Conservation (phyloP, 1,284 basidiomycete genomes). For the Malassezia slooffiae region DNA sequence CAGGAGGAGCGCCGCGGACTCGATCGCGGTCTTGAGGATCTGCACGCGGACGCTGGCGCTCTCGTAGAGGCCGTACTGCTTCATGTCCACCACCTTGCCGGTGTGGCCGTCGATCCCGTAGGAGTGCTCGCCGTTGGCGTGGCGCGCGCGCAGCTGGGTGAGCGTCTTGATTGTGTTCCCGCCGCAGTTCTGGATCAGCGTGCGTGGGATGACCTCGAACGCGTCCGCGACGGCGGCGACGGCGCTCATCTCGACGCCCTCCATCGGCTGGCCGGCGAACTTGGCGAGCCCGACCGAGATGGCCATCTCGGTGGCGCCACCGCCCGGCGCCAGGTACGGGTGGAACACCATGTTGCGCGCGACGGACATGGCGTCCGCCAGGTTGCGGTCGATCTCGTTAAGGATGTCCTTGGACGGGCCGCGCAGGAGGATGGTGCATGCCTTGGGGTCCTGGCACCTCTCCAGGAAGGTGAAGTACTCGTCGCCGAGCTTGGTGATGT, state of each 20-base stretch:
- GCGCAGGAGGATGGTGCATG: slow-evolving; percentile 95
- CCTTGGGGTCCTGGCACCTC: slow-evolving; percentile 82
- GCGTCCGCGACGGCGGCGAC: slow-evolving; percentile 87
- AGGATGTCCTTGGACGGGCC: slow-evolving; percentile 96
- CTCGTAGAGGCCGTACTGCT: slow-evolving; percentile 82
- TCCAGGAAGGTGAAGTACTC: slow-evolving; percentile 98
- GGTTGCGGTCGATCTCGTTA: slow-evolving; percentile 93
- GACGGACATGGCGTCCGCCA: slow-evolving; percentile 94
- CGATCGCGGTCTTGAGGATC: slow-evolving; percentile 92
- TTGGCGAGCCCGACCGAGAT: slow-evolving; percentile 78
- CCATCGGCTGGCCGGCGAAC: slow-evolving; percentile 61
- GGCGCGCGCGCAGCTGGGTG: slow-evolving; percentile 79
- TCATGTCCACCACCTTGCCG: slow-evolving; percentile 92
- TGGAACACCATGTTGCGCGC: slow-evolving; percentile 95
- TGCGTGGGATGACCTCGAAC: slow-evolving; percentile 92
- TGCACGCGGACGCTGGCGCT: slow-evolving; percentile 94
- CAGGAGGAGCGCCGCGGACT: slow-evolving; percentile 81
- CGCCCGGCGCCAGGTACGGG: slow-evolving; percentile 78
- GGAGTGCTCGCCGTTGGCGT: slow-evolving; percentile 76
- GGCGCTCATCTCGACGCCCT: slow-evolving; percentile 70
- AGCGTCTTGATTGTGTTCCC: slow-evolving; percentile 86
- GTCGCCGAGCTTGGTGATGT: slow-evolving; percentile 94
- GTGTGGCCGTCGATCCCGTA: slow-evolving; percentile 92
- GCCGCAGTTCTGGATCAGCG: slow-evolving; percentile 86
- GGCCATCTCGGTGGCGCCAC: slow-evolving; percentile 96